Percentiles rank a stretch among this genome's conserved stretches.
Conservation (phyloP, 2,329 filamentous ascomycete species). For the Leptographium flavum region DNA sequence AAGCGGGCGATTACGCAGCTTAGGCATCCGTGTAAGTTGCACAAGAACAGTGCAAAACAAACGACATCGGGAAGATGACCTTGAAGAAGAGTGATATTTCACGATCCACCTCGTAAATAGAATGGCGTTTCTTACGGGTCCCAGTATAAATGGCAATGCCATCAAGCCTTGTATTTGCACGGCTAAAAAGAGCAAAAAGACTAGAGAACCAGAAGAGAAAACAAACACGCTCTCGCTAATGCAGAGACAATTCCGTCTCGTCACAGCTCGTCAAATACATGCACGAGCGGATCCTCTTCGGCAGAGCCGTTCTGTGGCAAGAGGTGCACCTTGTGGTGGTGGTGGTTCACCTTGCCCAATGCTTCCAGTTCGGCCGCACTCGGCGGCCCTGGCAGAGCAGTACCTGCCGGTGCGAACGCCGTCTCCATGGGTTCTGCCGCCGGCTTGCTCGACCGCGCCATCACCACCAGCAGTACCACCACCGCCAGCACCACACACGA, state of each 20-base stretch:
- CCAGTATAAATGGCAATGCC: no score
- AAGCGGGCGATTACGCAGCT: no score
- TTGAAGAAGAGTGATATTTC: no score
- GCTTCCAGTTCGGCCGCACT: background rate
- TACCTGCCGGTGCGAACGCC: background rate
- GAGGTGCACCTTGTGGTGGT: conserved; percentile 1
- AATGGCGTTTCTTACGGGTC: no score
- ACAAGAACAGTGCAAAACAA: no score
- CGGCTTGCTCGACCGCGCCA: conserved; percentile 12
- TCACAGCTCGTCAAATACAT: conserved; percentile 9
- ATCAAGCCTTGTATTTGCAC: no score
- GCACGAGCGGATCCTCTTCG: conserved; percentile 1
- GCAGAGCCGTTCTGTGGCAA: conserved; percentile 1
- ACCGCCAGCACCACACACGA: conserved; percentile 32
- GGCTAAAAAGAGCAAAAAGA: background rate
- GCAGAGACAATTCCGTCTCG: no score
- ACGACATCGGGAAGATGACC: no score
- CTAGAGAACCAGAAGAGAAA: background rate
- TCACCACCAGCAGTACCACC: conserved; percentile 26
- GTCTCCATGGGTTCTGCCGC: conserved; percentile 1
- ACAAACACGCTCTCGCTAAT: no score
- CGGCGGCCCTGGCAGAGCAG: background rate
- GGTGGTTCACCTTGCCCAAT: background rate
- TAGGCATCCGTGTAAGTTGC: no score
- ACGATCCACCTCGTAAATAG: no score